These are phyloP conservation scores for Colletotrichum brevisporum DNA, from an alignment of 2,329 filamentous ascomycete genomes.

Conservation along the genomic window DNA sequence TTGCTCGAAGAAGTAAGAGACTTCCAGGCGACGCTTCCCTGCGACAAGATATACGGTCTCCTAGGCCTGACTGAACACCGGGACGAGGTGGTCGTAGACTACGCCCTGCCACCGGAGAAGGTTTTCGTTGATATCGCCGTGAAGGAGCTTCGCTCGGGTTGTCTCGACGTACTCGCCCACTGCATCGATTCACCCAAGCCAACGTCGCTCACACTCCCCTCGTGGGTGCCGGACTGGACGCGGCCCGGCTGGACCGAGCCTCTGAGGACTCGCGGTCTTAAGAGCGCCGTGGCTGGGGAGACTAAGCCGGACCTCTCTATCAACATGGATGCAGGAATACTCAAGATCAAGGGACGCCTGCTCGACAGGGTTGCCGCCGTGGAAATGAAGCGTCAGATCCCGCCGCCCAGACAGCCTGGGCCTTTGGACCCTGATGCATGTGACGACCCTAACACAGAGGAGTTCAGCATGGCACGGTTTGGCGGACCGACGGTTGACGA, in stretches of 20 bases:
- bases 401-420: background rate
- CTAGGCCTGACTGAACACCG: background rate
- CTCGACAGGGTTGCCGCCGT: conserved; percentile 15
- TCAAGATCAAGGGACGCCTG: conserved; percentile 15
- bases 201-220: conserved; percentile 23
- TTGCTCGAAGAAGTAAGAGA: conserved; percentile 30
- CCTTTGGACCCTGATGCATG: background rate
- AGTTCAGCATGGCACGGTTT: background rate
- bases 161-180: conserved; percentile 12
- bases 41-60: conserved; percentile 32
- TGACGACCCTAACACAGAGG: background rate
- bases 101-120: conserved; percentile 1
- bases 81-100: conserved; percentile 14
- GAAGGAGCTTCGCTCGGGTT: background rate
- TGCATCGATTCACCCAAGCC: conserved; percentile 25
- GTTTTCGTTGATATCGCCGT: conserved; percentile 24
- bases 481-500: conserved; percentile 2
- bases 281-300: background rate
- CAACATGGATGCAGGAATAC: background rate
- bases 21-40: conserved; percentile 24
- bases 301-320: background rate
- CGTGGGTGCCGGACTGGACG: conserved; percentile 41
- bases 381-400: conserved; percentile 10
- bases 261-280: conserved; percentile 16
- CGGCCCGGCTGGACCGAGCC: conserved; percentile 38